Base-by-base conservation (phyloP, 2,329 filamentous ascomycete genomes). In the Hypoxylon sp. region DNA sequence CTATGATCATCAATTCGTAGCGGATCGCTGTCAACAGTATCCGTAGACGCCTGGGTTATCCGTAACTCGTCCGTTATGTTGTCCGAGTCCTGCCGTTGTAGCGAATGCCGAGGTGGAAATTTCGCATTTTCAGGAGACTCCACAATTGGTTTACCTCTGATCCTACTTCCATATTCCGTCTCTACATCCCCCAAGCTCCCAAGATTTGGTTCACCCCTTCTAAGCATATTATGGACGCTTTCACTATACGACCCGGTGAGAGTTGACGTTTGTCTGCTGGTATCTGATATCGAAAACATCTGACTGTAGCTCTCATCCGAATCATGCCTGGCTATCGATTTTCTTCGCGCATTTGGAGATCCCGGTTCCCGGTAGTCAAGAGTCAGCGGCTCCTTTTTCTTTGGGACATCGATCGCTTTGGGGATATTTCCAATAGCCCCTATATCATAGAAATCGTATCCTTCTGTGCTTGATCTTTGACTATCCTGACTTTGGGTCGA, bases 371-470 rank as follows among this genome's bases (percentile, higher is more conserved):
- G 65, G n/a, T 76, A 80, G 57, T 79, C 81, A 65, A 80, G 72
- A 19, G 76, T 75, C 5, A 80, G 68, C 4, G 79, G 77, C 59
- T 80, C 80, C 60, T 79, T 80, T 69, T 79, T 81, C 58, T 77
- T 80, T 5, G 82, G 85, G 53, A 88, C 84, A 65, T 89, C 85
- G 50, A 89, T 85, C 5, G 85, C 85, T 48, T 80, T 80, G 52
- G 79, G 79, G 60, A 85, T 76, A 28, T 81, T 75, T 66, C 70
- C 78, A 5, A 72, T 53, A 7, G 75, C 84, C n/a, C 88, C 87
- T 28, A 87, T 79, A 72, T 88, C 89, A 73, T 90, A 90, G 73
- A 90, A 90, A 75, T 90, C 88, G 72, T 90, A 90, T 0, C 88
- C 88, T 69, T 90, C 88, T 1, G 84, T 87, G 73, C 81, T 85